phyloP scores from a whole-genome alignment of 2,329 filamentous ascomycete genomes.

The Truncatella angustata region DNA sequence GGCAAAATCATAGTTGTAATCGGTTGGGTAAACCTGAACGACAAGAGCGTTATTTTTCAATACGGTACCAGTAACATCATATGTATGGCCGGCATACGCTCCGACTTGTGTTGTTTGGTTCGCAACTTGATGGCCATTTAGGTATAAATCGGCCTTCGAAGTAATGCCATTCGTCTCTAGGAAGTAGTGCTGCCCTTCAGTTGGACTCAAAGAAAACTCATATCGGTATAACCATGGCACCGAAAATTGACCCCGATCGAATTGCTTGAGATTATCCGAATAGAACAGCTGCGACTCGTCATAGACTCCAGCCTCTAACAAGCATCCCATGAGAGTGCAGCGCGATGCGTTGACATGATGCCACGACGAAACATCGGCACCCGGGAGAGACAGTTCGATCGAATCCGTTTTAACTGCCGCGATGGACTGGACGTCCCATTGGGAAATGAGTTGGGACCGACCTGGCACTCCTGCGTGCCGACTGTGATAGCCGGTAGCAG shows the following conservation, averaged over 20 bases:
- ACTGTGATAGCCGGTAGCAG: neutral
- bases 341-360: conserved; percentile 42
- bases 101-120: conserved; percentile 49
- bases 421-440: conserved; percentile 50
- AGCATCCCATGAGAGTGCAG: conserved; percentile 56
- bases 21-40: conserved; percentile 54
- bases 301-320: conserved; percentile 52
- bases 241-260: conserved; percentile 46
- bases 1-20: conserved; percentile 58
- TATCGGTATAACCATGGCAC: conserved; percentile 59
- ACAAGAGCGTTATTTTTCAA: conserved; percentile 47
- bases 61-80: conserved; percentile 49
- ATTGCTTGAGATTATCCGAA: conserved; percentile 42
- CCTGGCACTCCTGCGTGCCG: neutral
- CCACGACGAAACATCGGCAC: conserved; percentile 49
- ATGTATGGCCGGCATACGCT: conserved; percentile 53
- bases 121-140: conserved; percentile 55
- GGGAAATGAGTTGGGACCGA: conserved; percentile 29
- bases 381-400: conserved; percentile 37
- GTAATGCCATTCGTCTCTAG: conserved; percentile 59
- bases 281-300: conserved; percentile 54
- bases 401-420: conserved; percentile 34
- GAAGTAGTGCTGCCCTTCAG: conserved; percentile 42
- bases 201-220: conserved; percentile 42
- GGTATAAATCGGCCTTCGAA: conserved; percentile 57